Base-by-base conservation (phyloP, 495 filamentous ascomycete species). In the Copromyces sp. region DNA sequence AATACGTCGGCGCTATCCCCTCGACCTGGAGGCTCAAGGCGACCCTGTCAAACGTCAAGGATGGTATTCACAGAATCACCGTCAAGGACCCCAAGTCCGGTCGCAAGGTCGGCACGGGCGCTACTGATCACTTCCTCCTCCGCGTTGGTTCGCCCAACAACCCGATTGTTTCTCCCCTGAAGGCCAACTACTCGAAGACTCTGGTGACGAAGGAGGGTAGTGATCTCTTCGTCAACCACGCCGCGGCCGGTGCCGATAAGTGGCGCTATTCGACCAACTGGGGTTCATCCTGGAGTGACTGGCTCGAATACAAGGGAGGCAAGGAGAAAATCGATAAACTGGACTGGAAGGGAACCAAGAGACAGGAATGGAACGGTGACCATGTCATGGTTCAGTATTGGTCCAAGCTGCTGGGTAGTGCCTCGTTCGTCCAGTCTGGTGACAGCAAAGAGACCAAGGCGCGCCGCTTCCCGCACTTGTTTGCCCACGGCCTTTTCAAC, bases 381-480 rank as follows among this genome's bases (percentile, higher is more conserved):
- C 90, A 93, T 74, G 83, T 92, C 12, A 84, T 88, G 3, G 84
- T 89, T 17, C 88, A 91, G 74, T 93, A 93, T 77, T 93, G 85
- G 84, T 90, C 84, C 76, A 82, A 82, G 45, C 80, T 87, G 39
- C 84, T 86, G 29, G 90, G 89, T 16, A 91, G 89, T 76, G 88
- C 86, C 14, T 83, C 86, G 73, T 88, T 90, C 72, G 74, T 87
- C 3, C 89, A 91, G 76, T 84, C 89, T 72, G 89, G 87, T 44
- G 90, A 92, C 75, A 84, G 80, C 76, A 79, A 61, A 3, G 70
- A 73, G 8, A 72, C 79, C 39, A 71, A 72, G 35, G 82, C 80
- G n/a, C 82, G 90, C 74, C 87, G 89, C 3, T 92, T 89, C 74
- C 90, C 90, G 9, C 89, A 92, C 77, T 78, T 92, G 2, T 91